These are phyloP conservation scores for Crithidia fasciculata DNA, from an alignment of 208 protist species.

Conservation along the genomic window DNA sequence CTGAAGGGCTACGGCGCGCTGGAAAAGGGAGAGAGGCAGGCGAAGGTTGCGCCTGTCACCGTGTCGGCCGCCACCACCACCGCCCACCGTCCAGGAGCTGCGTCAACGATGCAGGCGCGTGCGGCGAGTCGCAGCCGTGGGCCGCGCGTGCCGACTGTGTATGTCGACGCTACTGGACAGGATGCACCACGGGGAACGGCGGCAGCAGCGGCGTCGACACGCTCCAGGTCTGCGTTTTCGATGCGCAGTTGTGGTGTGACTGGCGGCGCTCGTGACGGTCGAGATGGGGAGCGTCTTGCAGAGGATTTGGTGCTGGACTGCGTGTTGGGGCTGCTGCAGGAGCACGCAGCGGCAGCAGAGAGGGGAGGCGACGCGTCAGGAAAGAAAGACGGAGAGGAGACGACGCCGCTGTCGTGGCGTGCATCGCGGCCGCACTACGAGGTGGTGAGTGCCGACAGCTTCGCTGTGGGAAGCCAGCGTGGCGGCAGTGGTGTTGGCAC, in stretches of 20 bases:
- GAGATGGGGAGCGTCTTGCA: slow-evolving; percentile 15
- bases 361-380: not conserved
- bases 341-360: slow-evolving; percentile 12
- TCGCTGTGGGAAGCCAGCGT: slow-evolving; percentile 4
- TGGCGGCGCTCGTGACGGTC: not conserved
- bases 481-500: not conserved
- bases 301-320: slow-evolving; percentile 31
- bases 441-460: slow-evolving; percentile 54
- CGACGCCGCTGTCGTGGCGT: slow-evolving; percentile 3
- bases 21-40: slow-evolving; percentile 4
- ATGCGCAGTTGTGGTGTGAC: not conserved
- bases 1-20: slow-evolving; percentile 58
- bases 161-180: not conserved
- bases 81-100: slow-evolving; percentile 4
- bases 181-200: not conserved
- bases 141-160: not conserved
- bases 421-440: slow-evolving; percentile 38
- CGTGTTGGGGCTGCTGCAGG: slow-evolving; percentile 25
- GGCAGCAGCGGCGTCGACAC: not conserved
- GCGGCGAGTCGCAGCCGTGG: slow-evolving; percentile 2
- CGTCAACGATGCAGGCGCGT: slow-evolving; percentile 9
- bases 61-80: slow-evolving; percentile 5
- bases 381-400: not conserved
- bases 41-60: not conserved
- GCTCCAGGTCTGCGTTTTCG: no score